A percentile compares a stretch with the other conserved stretches of the same genome.
phyloP scores from a whole-genome alignment of 352 stramenopile genomes.

The Globisporangium viniferum region DNA sequence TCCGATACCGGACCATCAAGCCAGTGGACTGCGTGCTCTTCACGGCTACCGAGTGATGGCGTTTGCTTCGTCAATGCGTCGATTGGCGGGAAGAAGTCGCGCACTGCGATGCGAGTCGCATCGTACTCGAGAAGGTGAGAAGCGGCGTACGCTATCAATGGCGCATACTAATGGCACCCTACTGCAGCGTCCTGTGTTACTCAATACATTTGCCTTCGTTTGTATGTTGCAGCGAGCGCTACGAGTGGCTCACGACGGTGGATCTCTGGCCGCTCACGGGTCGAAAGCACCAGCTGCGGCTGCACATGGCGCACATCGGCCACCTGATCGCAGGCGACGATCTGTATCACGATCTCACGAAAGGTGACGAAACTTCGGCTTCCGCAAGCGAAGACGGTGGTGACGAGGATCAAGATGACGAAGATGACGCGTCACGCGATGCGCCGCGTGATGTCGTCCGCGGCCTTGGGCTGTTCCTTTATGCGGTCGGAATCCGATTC shows the following conservation, averaged over 20 bases:
- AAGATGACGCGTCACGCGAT: background rate
- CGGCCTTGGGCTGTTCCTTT: conserved; percentile 51
- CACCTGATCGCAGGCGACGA: conserved; percentile 69
- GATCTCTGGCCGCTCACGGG: conserved; percentile 69
- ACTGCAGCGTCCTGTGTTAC: background rate
- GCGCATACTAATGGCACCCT: background rate
- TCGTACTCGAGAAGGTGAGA: conserved; percentile 32
- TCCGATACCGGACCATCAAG: background rate
- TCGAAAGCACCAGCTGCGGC: conserved; percentile 65
- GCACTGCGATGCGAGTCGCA: conserved; percentile 32
- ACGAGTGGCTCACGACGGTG: conserved; percentile 58
- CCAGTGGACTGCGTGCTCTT: background rate
- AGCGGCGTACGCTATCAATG: background rate
- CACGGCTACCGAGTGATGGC: conserved; percentile 5
- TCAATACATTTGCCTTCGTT: background rate
- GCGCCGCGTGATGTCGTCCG: conserved; percentile 29
- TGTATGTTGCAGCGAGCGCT: conserved; percentile 28
- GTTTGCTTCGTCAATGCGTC: conserved; percentile 22
- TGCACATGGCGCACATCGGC: conserved; percentile 50
- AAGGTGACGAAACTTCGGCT: background rate
- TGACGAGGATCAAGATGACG: background rate
- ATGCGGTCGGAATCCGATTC: conserved; percentile 41
- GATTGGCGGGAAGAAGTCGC: conserved; percentile 28
- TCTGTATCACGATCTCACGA: conserved; percentile 40
- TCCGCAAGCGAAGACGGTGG: background rate